Base-by-base conservation (phyloP, 768 basidiomycete genomes). In the Macrolepiota albuminosa region DNA sequence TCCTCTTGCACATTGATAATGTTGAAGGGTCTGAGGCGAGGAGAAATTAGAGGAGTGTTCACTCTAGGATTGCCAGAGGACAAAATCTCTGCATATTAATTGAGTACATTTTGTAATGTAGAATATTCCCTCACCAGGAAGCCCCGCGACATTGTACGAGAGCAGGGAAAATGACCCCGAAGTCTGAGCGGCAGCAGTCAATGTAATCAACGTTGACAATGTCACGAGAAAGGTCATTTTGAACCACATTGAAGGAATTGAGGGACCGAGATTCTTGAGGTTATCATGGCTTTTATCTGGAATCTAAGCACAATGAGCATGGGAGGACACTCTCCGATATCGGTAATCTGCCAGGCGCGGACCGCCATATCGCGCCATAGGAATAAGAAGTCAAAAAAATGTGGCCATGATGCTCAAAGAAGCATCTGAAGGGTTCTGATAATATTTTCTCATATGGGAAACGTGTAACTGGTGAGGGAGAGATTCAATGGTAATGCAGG, bases 1-100 rank as follows among this genome's bases (percentile, higher is more conserved):
- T 77, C 75, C 63, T 75, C 70, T 56, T 74, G 68, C 13, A 74
- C 72, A 45, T 74, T 67, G 58, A 74, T 66, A 46, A 74, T 66
- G 62, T 70, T 72, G 59, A 69, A 73, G 2, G 72, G 69, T 49
- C 58, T 61, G 9, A 74, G 66, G n/a, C 69, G 70, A 31, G 71
- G 63, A 6, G 72, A 71, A 47, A 74, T 73, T 24, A 72, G 57
- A 14, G 73, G 69, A 10, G 73, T 74, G 58, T 74, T 66, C 2
- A 63, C 58, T 8, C 53, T 54, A 8, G 73, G 73, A 45, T 72
- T 62, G 4, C 70, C 68, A 1, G 72, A 73, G 0, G 71, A 74
- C 2, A 72, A 53, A 24, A 64, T 26, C 33, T 72, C 71, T 73
- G 7, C 18, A 37, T 29, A 36, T n/a, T 3, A 24, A 13, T 42